Base-by-base conservation (phyloP, 331 rosid species). In the Malus hybrid region DNA sequence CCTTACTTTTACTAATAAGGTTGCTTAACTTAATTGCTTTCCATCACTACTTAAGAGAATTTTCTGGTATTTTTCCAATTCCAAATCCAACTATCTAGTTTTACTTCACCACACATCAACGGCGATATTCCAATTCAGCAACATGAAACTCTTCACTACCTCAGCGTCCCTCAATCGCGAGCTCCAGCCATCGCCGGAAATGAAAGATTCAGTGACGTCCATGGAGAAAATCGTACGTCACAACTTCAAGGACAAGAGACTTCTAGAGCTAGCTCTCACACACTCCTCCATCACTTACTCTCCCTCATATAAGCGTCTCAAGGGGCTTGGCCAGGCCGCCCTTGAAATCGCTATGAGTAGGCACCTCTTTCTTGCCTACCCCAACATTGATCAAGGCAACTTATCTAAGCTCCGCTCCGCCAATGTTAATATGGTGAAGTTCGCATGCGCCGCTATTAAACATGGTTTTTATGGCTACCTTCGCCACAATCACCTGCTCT, bases 191-290 rank as follows among this genome's bases (percentile, higher is more conserved):
- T 48, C 73, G 16, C 20, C 74, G 20, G 70, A 65, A 10, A 82
- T 86, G 87, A 84, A 81, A 48, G 14, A 4, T 1, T 5, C 72
- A 0, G 69, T 85, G 5, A 0, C 6, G 10, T 79, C 70, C 1
- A 85, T 82, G 14, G 93, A 93, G 76, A 30, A 18, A 0, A 83
- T 83, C 10, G 6, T 88, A 19, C 18, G 67, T 0, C 81, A 93
- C 82, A 20, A 22, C 0, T 93, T 93, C 75, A 56, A 20, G 36
- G 50, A 86, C 80, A 80, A 75, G 86, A 82, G 64, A 71, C 92
- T 93, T 60, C 74, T 93, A 5, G 90, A 88, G 71, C 84, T 88
- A 22, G 97, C 97, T 0, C 83, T 93, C 3, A 93, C 97, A 6
- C 98, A 93, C 77, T 32, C 88, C 9, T 93, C 98, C 0, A 80